Percentiles rank a stretch among this genome's conserved stretches.
Evolutionary conservation across 2,329 filamentous ascomycete genomes (phyloP).

Genomic region (Aspergillus sp.): DNA sequence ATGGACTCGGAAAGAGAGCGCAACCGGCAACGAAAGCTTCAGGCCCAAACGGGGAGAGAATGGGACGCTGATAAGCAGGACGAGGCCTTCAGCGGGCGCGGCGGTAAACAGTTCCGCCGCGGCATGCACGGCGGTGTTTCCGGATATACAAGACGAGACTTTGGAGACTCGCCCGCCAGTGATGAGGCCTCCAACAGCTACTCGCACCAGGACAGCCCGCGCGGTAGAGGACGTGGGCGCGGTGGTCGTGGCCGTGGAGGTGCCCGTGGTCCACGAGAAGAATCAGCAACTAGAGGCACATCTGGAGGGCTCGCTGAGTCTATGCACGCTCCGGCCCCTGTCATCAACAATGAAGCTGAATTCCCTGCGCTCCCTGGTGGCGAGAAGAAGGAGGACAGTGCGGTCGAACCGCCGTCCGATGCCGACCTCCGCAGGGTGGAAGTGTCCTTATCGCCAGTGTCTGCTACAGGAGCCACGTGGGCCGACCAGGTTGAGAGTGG

Average conservation of each 20-base stretch:
- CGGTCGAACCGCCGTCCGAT: conserved; percentile 7
- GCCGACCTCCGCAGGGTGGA: conserved; percentile 21
- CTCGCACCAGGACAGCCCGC: conserved; percentile 7
- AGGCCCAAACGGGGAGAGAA: conserved; percentile 57
- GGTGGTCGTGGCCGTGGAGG: conserved; percentile 25
- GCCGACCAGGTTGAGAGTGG: conserved; percentile 30
- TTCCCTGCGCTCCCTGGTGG: conserved; percentile 35
- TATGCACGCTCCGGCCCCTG: conserved; percentile 14
- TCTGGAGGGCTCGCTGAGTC: conserved; percentile 11
- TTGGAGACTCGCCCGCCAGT: conserved; percentile 20
- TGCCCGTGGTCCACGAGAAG: conserved; percentile 23
- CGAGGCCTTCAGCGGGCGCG: conserved; percentile 48
- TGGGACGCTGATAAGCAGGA: conserved; percentile 63
- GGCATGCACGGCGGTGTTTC: conserved; percentile 53
- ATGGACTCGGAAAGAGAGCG: conserved; percentile 63
- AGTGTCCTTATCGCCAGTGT: conserved; percentile 25
- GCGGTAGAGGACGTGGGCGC: conserved; percentile 30
- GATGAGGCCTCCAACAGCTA: conserved; percentile 8
- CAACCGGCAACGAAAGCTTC: conserved; percentile 58
- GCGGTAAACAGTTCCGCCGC: conserved; percentile 44
- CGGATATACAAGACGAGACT: conserved; percentile 30
- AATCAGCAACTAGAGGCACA: conserved; percentile 15
- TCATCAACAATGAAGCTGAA: conserved; percentile 29
- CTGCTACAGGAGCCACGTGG: conserved; percentile 26
- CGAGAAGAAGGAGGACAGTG: conserved; percentile 14